phyloP scores from a whole-genome alignment of 2,329 filamentous ascomycete genomes.

The Colletotrichum spaethianum region DNA sequence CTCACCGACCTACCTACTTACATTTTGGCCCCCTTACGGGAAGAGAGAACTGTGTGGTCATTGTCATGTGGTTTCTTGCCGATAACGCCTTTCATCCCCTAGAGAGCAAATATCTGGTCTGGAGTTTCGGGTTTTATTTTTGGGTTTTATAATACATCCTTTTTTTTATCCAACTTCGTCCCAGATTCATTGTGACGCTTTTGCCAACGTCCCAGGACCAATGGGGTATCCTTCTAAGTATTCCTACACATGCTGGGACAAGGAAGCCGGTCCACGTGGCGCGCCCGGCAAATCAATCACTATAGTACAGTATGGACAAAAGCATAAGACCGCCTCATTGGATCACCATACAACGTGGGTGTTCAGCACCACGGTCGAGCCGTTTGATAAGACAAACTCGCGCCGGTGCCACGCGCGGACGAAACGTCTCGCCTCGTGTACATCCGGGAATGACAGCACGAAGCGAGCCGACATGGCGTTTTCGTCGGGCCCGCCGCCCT shows the following conservation, averaged over 20 bases:
- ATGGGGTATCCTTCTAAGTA: not conserved
- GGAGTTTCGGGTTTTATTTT: constrained; percentile 63
- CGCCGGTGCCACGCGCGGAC: constrained; percentile 59
- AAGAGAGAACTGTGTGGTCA: constrained; percentile 30
- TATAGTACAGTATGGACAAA: not conserved
- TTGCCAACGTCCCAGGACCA: not conserved
- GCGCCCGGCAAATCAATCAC: not conserved
- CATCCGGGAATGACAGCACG: constrained; percentile 50
- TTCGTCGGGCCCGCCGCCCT: constrained; percentile 15
- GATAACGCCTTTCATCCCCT: constrained; percentile 43
- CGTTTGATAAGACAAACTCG: constrained; percentile 41
- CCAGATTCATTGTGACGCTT: not conserved
- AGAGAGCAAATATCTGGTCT: constrained; percentile 61
- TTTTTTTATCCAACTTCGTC: constrained; percentile 12
- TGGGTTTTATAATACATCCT: constrained; percentile 57
- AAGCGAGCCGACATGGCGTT: constrained; percentile 46
- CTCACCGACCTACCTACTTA: not conserved
- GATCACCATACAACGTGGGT: constrained; percentile 38
- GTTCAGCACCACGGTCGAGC: constrained; percentile 26
- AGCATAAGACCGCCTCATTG: not conserved
- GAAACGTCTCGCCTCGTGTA: constrained; percentile 54
- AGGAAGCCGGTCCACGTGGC: not conserved
- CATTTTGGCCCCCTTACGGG: constrained; percentile 1
- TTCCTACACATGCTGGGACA: not conserved
- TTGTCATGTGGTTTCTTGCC: constrained; percentile 35